Evolutionary conservation across 2,329 filamentous ascomycete genomes (phyloP), one percentile per base, ranked within the genome.

Genomic region (Didymella exigua): DNA sequence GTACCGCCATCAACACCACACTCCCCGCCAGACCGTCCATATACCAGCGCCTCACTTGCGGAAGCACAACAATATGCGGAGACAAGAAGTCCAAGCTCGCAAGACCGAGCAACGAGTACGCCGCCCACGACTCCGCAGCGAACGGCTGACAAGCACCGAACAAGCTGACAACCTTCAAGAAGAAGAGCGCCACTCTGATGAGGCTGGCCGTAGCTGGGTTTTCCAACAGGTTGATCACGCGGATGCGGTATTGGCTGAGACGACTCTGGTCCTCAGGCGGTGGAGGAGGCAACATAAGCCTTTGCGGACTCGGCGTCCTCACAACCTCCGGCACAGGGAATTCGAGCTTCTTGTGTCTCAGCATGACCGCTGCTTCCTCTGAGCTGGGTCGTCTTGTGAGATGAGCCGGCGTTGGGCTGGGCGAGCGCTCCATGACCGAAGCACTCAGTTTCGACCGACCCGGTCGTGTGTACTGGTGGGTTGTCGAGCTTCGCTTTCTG

Each of bases 71-170:
- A 2, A 47, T 8, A 29, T 49, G 47, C n/a, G 52, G 52, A n/a
- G 74, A 60, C 1, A 77, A 66, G 14, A 84, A 73, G 59, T 93
- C 90, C 11, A 91, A 64, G 1, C 83, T 85, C 8, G 90, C 91
- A 7, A 93, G 72, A 3, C 83, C 75, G 4, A 96, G 76, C 2
- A 96, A 77, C 3, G 89, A 86, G 61, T 88, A 86, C 4, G 86
- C 80, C 4, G 92, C 75, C 72, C 83, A 83, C 6, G 85, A 78
- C 38, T 83, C 87, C n/a, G 85, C 81, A 37, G 86, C 85, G 53
- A 87, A 86, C 0, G 91, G 91, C 70, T 85, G 86, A 72, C 92
- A 96, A 0, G 88, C 84, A 41, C 82, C 80, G 2, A 83, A 81
- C 9, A 95, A 75, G 0, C 85, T 85, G 11, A 82, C 76, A 8